A percentile compares a stretch with the other conserved stretches of the same genome.
These are phyloP conservation scores for Penicillium cosmopolitanum DNA, from an alignment of 495 filamentous ascomycete genomes.

Conservation along the genomic window DNA sequence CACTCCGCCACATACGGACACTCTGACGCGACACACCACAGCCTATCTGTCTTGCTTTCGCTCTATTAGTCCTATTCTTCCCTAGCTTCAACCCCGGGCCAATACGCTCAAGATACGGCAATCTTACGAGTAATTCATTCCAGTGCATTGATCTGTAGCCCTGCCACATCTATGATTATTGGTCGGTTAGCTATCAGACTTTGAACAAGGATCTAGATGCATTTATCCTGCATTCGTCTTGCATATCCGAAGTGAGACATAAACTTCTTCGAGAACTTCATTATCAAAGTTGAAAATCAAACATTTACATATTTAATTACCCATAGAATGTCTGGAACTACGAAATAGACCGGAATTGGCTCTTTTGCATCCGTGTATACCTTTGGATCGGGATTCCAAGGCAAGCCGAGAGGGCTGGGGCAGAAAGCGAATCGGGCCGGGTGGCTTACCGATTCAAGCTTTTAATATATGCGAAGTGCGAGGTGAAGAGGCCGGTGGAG, in stretches of 20 bases:
- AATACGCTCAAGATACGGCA: neutral
- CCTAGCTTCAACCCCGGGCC: neutral
- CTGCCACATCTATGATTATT: neutral
- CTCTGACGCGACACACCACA: neutral
- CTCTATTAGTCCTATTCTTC: neutral
- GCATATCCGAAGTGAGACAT: neutral
- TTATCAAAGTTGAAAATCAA: neutral
- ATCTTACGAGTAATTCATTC: neutral
- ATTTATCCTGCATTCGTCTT: neutral
- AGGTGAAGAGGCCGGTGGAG: neutral
- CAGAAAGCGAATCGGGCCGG: neutral
- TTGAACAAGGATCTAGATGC: neutral
- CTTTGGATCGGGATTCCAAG: neutral
- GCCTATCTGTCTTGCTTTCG: neutral
- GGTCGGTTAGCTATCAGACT: neutral
- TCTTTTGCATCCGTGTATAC: too few species aligned
- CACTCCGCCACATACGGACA: neutral
- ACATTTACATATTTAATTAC: neutral
- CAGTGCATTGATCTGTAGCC: neutral
- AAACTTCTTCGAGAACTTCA: neutral
- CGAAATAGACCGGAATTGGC: too few species aligned
- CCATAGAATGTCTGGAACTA: too few species aligned
- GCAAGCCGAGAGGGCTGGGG: neutral
- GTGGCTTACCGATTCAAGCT: slow-evolving; percentile 2
- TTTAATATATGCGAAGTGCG: slow-evolving; percentile 1